Conservation (phyloP, 306 rosid genomes). For the Lathyrus tuberosus region DNA sequence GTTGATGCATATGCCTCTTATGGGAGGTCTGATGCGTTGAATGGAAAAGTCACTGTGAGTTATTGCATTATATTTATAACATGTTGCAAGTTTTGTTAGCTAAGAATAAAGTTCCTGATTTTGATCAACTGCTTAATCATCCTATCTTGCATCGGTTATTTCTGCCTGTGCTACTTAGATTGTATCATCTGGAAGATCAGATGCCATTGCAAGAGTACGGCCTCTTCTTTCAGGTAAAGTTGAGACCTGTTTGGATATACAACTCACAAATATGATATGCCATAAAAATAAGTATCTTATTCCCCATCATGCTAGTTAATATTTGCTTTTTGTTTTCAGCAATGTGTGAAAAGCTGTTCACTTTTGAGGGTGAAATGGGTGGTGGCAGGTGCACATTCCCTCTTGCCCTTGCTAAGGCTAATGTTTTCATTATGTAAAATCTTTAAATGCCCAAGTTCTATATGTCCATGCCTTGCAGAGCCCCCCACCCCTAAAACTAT, state of each 20-base stretch:
- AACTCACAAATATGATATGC: conserved; percentile 14
- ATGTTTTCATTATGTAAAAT: conserved; percentile 24
- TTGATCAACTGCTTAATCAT: conserved; percentile 25
- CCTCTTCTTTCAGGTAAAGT: conserved; percentile 77
- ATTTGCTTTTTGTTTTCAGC: conserved; percentile 61
- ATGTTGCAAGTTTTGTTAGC: conserved; percentile 26
- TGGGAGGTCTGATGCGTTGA: conserved; percentile 66
- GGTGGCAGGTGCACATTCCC: conserved; percentile 72
- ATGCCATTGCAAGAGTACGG: conserved; percentile 68
- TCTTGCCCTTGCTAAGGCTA: conserved; percentile 39
- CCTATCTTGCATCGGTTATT: conserved; percentile 36
- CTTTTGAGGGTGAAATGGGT: conserved; percentile 88
- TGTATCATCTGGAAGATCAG: conserved; percentile 71
- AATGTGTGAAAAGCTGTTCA: conserved; percentile 80
- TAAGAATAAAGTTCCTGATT: conserved; percentile 14
- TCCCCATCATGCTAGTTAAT: conserved; percentile 26
- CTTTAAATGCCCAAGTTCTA: conserved; percentile 18
- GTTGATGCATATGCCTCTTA: conserved; percentile 65
- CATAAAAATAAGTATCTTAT: conserved; percentile 11
- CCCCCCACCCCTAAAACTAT: not conserved
- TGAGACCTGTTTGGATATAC: conserved; percentile 21
- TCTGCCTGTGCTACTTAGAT: conserved; percentile 54
- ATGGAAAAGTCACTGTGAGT: conserved; percentile 72
- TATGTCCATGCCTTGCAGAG: conserved; percentile 8
- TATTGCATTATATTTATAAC: conserved; percentile 29